Conservation (phyloP, 1,284 basidiomycete species). For the Fistulina hepatica region DNA sequence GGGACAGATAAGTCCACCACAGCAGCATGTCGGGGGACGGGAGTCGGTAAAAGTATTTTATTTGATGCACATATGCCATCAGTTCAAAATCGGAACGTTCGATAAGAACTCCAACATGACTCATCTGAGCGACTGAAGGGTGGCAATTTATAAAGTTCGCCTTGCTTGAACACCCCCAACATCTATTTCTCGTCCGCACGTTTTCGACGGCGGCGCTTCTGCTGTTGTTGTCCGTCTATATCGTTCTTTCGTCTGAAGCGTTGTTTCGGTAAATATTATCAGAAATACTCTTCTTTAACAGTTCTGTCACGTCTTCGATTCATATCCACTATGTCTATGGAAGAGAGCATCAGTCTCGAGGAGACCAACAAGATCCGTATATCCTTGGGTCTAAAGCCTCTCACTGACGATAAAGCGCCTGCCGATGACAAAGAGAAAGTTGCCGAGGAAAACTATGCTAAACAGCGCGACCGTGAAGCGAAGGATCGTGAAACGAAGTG, state of each 20-base stretch:
- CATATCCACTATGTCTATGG: constrained; percentile 48
- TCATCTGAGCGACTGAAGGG: too few relatives aligned
- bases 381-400: constrained; percentile 87
- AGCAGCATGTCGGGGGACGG: too few relatives aligned
- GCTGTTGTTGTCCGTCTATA: not conserved
- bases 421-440: constrained; percentile 62
- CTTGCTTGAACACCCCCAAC: too few relatives aligned
- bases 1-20: too few relatives aligned
- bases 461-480: constrained; percentile 56
- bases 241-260: not conserved
- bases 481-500: constrained; percentile 73
- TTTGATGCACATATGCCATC: too few relatives aligned
- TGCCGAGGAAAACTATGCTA: constrained; percentile 79
- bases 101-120: too few relatives aligned
- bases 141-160: too few relatives aligned
- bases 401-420: constrained; percentile 66
- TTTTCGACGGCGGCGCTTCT: not conserved
- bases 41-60: too few relatives aligned
- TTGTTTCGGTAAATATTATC: too few relatives aligned
- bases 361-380: constrained; percentile 98
- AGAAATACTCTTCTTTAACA: constrained; percentile 5
- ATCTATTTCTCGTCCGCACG: too few relatives aligned
- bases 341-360: constrained; percentile 86
- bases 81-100: too few relatives aligned
- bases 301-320: too few relatives aligned